These are phyloP conservation scores for Phlebiopsis gigantea DNA, from an alignment of 768 basidiomycete species.

Conservation along the genomic window DNA sequence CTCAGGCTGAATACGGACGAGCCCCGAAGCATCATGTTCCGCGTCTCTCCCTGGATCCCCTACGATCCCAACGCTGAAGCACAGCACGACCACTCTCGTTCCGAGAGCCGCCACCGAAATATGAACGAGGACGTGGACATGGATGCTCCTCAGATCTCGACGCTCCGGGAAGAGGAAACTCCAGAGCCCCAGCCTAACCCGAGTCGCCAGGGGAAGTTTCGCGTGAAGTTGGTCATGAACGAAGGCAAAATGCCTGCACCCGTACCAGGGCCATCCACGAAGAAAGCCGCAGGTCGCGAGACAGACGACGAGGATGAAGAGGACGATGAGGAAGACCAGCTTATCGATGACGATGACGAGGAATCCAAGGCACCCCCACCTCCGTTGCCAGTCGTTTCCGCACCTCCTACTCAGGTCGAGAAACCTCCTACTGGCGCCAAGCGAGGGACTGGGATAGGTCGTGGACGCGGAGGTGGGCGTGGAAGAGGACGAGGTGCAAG, in stretches of 20 bases:
- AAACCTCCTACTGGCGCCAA: constrained; percentile 5
- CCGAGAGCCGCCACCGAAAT: constrained; percentile 13
- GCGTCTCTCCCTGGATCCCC: constrained; percentile 57
- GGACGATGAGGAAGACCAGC: constrained; percentile 74
- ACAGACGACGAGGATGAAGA: constrained; percentile 56
- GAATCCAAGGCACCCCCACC: constrained; percentile 22
- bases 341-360: constrained; percentile 69
- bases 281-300: constrained; percentile 23
- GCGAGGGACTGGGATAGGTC: constrained; percentile 15
- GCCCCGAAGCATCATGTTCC: constrained; percentile 37
- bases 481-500: constrained; percentile 42
- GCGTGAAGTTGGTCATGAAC: constrained; percentile 47
- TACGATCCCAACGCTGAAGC: constrained; percentile 37
- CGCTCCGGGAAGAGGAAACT: constrained; percentile 65
- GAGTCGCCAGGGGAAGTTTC: constrained; percentile 31
- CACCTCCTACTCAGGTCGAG: not conserved
- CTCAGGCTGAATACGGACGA: constrained; percentile 7
- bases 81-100: constrained; percentile 11
- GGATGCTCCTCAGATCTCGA: constrained; percentile 83
- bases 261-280: constrained; percentile 29
- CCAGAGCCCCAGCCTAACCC: constrained; percentile 49
- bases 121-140: constrained; percentile 50
- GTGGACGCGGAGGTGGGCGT: too few relatives aligned
- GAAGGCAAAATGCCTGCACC: constrained; percentile 34
- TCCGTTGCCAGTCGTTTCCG: constrained; percentile 25